Evolutionary conservation across 495 filamentous ascomycete species (phyloP), one percentile per base, ranked within the genome.

Genomic region (Tetracladium setigerum): DNA sequence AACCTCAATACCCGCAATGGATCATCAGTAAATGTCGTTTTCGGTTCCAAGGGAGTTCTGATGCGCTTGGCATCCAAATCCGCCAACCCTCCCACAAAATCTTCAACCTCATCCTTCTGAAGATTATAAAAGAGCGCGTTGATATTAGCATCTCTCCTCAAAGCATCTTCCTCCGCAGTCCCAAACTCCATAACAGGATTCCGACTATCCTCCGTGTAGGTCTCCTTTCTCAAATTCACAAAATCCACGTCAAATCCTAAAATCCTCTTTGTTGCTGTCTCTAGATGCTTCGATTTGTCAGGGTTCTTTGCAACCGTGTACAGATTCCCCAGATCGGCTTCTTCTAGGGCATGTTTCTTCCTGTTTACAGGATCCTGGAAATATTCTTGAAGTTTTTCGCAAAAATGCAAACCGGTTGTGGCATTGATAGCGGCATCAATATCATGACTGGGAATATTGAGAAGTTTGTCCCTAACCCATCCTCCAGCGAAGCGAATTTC

Each of bases 41-140:
- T 79, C 22, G 92, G 91, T 40, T 91, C 83, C 35, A 97, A 57
- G 13, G 92, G 92, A 9, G 94, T 97, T 49, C 84, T 79, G 52
- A 99, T 85, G 30, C 89, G 60, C 46, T 76, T 73, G 5, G 69
- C 67, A 36, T 71, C 53, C 76, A 98, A 78, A 59, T 97, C 92
- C 0, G 73, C 57, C 14, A 95, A 62, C 0, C 92, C 92, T 12
- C 76, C 76, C 0, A 87, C 91, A 44, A 91, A 84, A 62, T 98
- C 92, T 62, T 98, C 92, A 10, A 97, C 76, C 43, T 70, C 54
- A 15, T 79, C 68, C 0, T 75, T 82, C 43, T 90, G 82, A 8
- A 98, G 69, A 52, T 97, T 97, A 62, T 95, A 98, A 67, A 98
- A 98, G 41, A 98, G 72, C 18, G 92, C 90, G 60, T 98, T 98